Evolutionary conservation across 2,329 filamentous ascomycete species (phyloP).

Genomic region (Trichoderma gracile): DNA sequence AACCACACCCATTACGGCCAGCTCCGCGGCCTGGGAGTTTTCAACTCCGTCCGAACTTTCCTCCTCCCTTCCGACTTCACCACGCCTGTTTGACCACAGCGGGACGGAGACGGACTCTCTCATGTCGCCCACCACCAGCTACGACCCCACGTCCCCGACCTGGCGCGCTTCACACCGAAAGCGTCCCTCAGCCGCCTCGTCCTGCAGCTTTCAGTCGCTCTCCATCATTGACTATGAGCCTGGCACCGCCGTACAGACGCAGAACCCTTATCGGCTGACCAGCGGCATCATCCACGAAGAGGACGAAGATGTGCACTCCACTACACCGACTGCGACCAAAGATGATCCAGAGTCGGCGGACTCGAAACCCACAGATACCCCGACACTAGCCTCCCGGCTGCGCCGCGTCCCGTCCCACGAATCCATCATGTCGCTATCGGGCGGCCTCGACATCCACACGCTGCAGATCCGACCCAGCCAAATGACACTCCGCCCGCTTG

Average conservation of each 20-base stretch:
- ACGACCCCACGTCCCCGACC: conserved; percentile 65
- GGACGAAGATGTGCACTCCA: conserved; percentile 38
- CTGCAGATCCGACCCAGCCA: conserved; percentile 75
- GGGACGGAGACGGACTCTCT: conserved; percentile 63
- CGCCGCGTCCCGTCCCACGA: conserved; percentile 77
- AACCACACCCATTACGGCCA: conserved; percentile 51
- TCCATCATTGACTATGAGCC: conserved; percentile 40
- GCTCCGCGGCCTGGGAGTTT: conserved; percentile 53
- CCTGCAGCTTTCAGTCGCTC: conserved; percentile 49
- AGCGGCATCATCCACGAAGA: conserved; percentile 43
- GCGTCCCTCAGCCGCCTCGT: conserved; percentile 57
- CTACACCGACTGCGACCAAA: neutral
- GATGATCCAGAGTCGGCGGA: conserved; percentile 23
- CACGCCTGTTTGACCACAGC: conserved; percentile 78
- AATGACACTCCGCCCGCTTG: conserved; percentile 59
- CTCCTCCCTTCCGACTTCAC: conserved; percentile 80
- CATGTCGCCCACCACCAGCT: conserved; percentile 77
- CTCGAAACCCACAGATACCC: neutral
- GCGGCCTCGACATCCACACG: conserved; percentile 88
- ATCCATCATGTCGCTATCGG: conserved; percentile 82
- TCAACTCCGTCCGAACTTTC: conserved; percentile 63
- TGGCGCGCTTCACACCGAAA: conserved; percentile 57
- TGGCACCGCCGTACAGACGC: conserved; percentile 31
- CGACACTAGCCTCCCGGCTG: conserved; percentile 44
- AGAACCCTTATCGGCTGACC: conserved; percentile 31